Evolutionary conservation across 768 basidiomycete genomes (phyloP), one percentile per base, ranked within the genome.

Genomic region (Clavaria fumosa): DNA sequence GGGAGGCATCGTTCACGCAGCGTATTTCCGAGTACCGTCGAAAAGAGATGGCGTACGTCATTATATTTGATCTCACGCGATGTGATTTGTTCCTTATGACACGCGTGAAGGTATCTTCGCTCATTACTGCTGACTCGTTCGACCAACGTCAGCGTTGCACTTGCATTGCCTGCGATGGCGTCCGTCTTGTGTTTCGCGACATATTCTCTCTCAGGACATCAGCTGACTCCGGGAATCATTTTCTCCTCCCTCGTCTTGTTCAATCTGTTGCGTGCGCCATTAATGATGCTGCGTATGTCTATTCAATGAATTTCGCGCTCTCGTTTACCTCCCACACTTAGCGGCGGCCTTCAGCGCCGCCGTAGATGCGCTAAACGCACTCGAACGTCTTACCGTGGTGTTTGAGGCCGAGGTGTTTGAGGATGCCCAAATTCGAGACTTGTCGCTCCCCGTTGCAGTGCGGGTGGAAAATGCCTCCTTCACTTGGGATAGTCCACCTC

Each of bases 321-420:
- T 77, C 10, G 77, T 79, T 51, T 77, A 78, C 0, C 68, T 77
- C 62, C 68, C 73, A 69, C 73, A 73, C 52, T 55, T 77, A 23
- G 74, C 74, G 10, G 66, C 73, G 4, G 69, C 70, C 2, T 56
- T 80, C 6, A 74, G 75, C 7, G 66, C 70, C 6, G 69, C 70
- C 26, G 66, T 73, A 0, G 78, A 83, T 47, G 78, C 76, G 1
- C 59, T 63, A 39, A 79, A 69, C 48, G 78, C 78, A 0, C 53
- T 81, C 22, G 50, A 54, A 14, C 66, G 78, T 10, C 56, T 78
- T 0, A 52, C 53, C 4, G 49, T 49, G 12, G 57, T 78, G 2
- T 78, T 76, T 48, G 53, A 64, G 23, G 76, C 80, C 0, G 71
- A 78, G 47, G 60, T 67, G 40, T 56, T 54, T 3, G 59, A 57